A percentile compares a stretch with the other conserved stretches of the same genome.
Conservation (phyloP, 2,329 filamentous ascomycete genomes). For the Madurella mycetomatis region DNA sequence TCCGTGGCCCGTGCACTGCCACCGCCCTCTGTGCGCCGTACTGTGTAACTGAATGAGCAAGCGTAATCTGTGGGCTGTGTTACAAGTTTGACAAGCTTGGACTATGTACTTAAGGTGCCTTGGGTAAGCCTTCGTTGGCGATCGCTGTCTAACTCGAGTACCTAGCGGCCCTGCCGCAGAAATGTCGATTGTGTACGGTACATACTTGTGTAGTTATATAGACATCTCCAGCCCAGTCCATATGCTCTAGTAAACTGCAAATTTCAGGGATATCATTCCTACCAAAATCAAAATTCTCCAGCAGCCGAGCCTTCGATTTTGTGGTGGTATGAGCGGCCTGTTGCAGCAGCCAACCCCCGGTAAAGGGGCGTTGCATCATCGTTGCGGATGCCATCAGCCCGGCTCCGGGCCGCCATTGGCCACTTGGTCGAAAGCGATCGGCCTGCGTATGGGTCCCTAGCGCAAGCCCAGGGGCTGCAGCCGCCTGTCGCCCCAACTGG, state of each 20-base stretch:
- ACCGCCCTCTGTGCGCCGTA: too few relatives aligned
- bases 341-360: neutral
- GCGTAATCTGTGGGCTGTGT: too few relatives aligned
- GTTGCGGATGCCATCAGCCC: neutral
- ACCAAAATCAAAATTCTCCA: too few relatives aligned
- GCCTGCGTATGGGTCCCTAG: constrained; percentile 4
- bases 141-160: too few relatives aligned
- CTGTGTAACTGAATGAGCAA: neutral
- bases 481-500: constrained; percentile 8
- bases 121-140: neutral
- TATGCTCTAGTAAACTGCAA: too few relatives aligned
- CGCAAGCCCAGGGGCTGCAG: constrained; percentile 10
- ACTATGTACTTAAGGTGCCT: neutral
- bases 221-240: too few relatives aligned
- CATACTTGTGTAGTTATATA: too few relatives aligned
- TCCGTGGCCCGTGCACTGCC: constrained; percentile 6
- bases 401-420: constrained; percentile 16
- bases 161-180: too few relatives aligned
- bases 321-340: too few relatives aligned
- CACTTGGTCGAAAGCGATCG: constrained; percentile 8
- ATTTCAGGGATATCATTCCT: too few relatives aligned
- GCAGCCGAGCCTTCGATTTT: too few relatives aligned
- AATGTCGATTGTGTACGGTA: too few relatives aligned
- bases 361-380: constrained; percentile 8
- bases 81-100: neutral